Evolutionary conservation across 768 basidiomycete genomes (phyloP).

Genomic region (Macrolepiota albuminosa): DNA sequence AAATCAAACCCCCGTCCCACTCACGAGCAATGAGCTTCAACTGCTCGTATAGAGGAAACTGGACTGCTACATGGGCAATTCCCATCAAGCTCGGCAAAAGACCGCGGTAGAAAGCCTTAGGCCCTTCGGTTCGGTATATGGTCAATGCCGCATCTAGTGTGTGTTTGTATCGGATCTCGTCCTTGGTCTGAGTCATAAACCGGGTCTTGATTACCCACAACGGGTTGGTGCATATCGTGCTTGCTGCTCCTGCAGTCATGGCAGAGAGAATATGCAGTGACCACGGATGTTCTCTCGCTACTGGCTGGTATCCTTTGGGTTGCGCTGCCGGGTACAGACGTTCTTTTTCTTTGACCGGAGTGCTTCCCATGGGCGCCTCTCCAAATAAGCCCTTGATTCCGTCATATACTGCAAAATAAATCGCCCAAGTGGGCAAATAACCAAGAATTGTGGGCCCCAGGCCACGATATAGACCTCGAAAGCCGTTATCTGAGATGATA

Average conservation of each 20-base stretch:
- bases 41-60: constrained; percentile 95
- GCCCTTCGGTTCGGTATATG: constrained; percentile 88
- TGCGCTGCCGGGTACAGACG: constrained; percentile 78
- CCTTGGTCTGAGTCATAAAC: constrained; percentile 91
- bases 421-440: constrained; percentile 98
- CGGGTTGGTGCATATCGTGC: constrained; percentile 92
- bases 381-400: constrained; percentile 85
- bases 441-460: constrained; percentile 94
- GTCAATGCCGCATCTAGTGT: constrained; percentile 86
- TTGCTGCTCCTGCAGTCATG: constrained; percentile 91
- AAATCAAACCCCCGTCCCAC: constrained; percentile 25
- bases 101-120: constrained; percentile 89
- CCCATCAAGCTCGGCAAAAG: constrained; percentile 90
- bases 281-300: constrained; percentile 79
- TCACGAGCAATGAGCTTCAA: constrained; percentile 83
- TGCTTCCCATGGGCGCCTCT: constrained; percentile 46
- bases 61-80: constrained; percentile 92
- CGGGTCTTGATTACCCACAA: constrained; percentile 99
- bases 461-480: constrained; percentile 93
- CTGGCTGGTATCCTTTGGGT: constrained; percentile 81
- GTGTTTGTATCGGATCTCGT: constrained; percentile 78
- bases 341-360: constrained; percentile 25
- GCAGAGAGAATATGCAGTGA: constrained; percentile 88
- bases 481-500: constrained; percentile 58
- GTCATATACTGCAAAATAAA: constrained; percentile 98